phyloP scores from a whole-genome alignment of 352 stramenopile genomes.

The Phytopythium delawarense region DNA sequence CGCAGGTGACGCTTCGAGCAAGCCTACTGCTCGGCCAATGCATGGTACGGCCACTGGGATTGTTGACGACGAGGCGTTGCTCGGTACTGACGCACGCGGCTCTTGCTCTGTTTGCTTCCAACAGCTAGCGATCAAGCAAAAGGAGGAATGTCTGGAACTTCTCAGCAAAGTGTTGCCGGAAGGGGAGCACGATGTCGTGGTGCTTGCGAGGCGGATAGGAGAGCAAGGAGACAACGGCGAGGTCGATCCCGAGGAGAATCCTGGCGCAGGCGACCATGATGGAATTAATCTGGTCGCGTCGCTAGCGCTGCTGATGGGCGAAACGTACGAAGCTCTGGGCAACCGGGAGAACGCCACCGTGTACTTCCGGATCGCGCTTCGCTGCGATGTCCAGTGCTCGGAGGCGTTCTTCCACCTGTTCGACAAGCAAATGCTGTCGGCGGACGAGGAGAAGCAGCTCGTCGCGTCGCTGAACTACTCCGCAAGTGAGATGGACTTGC shows the following conservation, averaged over 20 bases:
- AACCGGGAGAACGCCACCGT: constrained; percentile 76
- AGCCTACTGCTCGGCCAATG: constrained; percentile 61
- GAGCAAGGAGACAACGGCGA: constrained; percentile 16
- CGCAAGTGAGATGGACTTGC: constrained; percentile 45
- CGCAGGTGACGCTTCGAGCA: constrained; percentile 37
- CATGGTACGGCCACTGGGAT: constrained; percentile 33
- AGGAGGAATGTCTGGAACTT: constrained; percentile 77
- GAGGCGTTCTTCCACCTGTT: constrained; percentile 85
- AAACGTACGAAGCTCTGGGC: constrained; percentile 79
- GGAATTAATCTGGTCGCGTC: constrained; percentile 78
- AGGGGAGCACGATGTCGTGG: constrained; percentile 47
- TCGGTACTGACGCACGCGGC: background rate
- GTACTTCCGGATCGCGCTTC: constrained; percentile 73
- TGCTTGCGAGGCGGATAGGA: constrained; percentile 36
- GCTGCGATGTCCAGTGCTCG: constrained; percentile 79
- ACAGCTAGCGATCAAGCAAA: constrained; percentile 75
- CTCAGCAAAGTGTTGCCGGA: constrained; percentile 57
- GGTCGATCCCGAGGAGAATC: constrained; percentile 8
- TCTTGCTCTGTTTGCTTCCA: constrained; percentile 2
- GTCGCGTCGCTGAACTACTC: constrained; percentile 69
- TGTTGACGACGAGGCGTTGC: background rate
- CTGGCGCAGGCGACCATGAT: background rate
- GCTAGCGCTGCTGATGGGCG: constrained; percentile 74
- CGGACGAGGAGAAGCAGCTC: constrained; percentile 62
- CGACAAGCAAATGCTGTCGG: constrained; percentile 82